These are phyloP conservation scores for Colletotrichum siamense DNA, from an alignment of 2,329 filamentous ascomycete species.

Conservation along the genomic window DNA sequence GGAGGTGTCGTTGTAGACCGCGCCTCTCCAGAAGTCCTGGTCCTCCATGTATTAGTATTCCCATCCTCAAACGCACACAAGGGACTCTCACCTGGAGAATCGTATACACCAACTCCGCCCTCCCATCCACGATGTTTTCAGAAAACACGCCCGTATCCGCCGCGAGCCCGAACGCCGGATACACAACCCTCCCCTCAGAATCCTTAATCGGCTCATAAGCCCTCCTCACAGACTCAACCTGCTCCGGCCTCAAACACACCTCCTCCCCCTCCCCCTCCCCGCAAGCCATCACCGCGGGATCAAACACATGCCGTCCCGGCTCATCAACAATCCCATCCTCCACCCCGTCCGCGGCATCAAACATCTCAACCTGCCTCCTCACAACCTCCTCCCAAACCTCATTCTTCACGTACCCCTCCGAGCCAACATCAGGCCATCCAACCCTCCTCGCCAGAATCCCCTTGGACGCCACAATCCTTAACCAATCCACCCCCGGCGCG, in stretches of 20 bases:
- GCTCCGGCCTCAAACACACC: not conserved
- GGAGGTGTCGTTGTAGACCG: constrained; percentile 41
- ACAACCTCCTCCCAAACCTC: constrained; percentile 43
- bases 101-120: not conserved
- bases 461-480: not conserved
- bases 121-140: not conserved
- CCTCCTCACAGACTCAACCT: not conserved
- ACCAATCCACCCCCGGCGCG: constrained; percentile 40
- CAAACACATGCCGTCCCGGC: constrained; percentile 45
- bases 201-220: constrained; percentile 27
- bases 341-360: constrained; percentile 52
- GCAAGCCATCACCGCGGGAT: constrained; percentile 46
- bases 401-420: constrained; percentile 38
- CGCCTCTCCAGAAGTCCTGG: constrained; percentile 25
- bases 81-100: constrained; percentile 38
- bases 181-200: constrained; percentile 39
- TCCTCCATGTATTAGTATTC: not conserved
- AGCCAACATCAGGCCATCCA: constrained; percentile 43
- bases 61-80: constrained; percentile 36
- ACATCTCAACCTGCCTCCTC: not conserved
- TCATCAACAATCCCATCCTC: constrained; percentile 49
- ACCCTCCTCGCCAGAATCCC: not conserved
- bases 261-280: not conserved
- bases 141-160: not conserved
- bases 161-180: not conserved